phyloP scores from a whole-genome alignment of 345 rosid genomes.

The Camelina sativa region DNA sequence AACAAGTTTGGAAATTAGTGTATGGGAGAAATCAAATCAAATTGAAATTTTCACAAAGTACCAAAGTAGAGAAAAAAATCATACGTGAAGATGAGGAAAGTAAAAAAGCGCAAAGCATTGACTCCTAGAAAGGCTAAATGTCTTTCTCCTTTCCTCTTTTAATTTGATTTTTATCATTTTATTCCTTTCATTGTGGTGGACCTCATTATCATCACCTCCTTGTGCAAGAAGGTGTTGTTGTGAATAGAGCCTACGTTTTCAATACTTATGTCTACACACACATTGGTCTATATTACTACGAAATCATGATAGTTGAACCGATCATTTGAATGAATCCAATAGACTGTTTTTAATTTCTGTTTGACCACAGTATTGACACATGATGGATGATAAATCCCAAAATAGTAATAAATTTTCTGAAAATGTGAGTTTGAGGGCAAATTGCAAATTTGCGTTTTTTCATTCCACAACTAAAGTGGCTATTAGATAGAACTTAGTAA shows the following conservation, averaged over 20 bases:
- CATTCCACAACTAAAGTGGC: not conserved
- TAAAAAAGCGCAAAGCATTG: slow-evolving; percentile 33
- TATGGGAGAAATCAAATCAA: slow-evolving; percentile 26
- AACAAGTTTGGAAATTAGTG: slow-evolving; percentile 36
- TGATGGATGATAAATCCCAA: not conserved
- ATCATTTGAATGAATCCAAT: not conserved
- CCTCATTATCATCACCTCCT: slow-evolving; percentile 35
- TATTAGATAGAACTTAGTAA: not conserved
- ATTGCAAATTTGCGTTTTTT: not conserved
- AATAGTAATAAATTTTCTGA: not conserved
- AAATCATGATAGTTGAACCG: not conserved
- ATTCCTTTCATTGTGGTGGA: slow-evolving; percentile 23
- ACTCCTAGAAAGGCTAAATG: slow-evolving; percentile 32
- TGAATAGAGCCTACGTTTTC: slow-evolving; percentile 26
- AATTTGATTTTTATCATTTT: not conserved
- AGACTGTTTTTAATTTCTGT: not conserved
- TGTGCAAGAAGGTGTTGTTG: slow-evolving; percentile 39
- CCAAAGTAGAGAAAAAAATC: slow-evolving; percentile 20
- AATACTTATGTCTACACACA: not conserved
- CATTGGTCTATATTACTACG: not conserved
- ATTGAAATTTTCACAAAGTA: slow-evolving; percentile 32
- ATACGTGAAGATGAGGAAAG: slow-evolving; percentile 19
- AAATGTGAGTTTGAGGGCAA: not conserved
- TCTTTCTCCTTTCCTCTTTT: slow-evolving; percentile 28
- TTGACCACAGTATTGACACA: not conserved